These are phyloP conservation scores for Pyricularia sp. DNA, from an alignment of 2,329 filamentous ascomycete genomes.

Conservation along the genomic window DNA sequence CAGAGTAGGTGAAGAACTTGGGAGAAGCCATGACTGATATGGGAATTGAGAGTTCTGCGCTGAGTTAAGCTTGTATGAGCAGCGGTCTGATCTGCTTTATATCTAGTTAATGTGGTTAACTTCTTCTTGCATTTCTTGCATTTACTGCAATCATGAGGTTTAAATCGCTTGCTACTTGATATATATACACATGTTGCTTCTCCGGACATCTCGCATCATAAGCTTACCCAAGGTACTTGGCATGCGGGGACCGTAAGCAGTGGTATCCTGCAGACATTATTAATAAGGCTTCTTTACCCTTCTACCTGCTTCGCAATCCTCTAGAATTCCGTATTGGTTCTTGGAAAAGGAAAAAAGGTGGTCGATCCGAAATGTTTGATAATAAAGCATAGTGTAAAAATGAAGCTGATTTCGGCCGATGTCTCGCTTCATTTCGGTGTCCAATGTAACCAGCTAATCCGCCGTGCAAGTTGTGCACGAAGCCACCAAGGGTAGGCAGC, in stretches of 20 bases:
- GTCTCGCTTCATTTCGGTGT: too few relatives aligned
- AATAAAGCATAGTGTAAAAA: too few relatives aligned
- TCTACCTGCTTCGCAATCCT: too few relatives aligned
- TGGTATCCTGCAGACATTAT: neutral
- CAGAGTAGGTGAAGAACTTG: constrained; percentile 22
- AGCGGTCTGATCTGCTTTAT: neutral
- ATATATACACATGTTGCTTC: neutral
- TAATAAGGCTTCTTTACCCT: too few relatives aligned
- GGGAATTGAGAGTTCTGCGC: neutral
- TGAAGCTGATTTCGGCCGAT: too few relatives aligned
- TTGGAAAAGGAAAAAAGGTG: too few relatives aligned
- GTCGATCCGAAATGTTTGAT: too few relatives aligned
- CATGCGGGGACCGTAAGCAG: neutral
- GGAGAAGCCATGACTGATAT: neutral
- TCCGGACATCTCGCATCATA: neutral
- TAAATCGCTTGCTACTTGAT: too few relatives aligned
- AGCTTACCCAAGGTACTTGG: neutral
- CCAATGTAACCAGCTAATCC: too few relatives aligned
- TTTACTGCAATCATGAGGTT: neutral
- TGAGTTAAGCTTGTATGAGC: neutral
- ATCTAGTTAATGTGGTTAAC: neutral
- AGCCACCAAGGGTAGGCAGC: too few relatives aligned
- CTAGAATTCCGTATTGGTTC: too few relatives aligned
- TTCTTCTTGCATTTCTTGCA: neutral
- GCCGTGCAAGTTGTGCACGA: too few relatives aligned